Conservation (phyloP, 768 basidiomycete species). For the Lentinula lateritia region DNA sequence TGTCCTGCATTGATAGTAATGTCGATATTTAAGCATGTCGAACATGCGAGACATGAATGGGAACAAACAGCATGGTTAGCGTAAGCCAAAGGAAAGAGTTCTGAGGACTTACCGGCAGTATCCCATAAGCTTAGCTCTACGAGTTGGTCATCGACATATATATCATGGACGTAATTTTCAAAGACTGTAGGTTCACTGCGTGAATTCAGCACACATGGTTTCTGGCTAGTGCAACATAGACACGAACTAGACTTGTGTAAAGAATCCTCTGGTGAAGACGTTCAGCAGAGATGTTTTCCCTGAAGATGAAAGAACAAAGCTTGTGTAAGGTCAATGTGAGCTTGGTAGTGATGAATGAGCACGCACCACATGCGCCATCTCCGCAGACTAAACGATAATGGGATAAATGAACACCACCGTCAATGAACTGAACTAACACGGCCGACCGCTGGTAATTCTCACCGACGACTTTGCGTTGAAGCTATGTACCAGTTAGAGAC, state of each 20-base stretch:
- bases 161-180: constrained; percentile 93
- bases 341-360: constrained; percentile 8
- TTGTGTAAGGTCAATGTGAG: constrained; percentile 15
- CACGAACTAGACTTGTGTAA: constrained; percentile 88
- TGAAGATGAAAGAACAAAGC: constrained; percentile 20
- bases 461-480: constrained; percentile 38
- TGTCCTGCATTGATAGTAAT: constrained; percentile 51
- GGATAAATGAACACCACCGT: not conserved
- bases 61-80: constrained; percentile 21
- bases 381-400: constrained; percentile 75
- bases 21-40: not conserved
- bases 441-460: not conserved
- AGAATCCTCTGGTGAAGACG: constrained; percentile 87
- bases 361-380: constrained; percentile 89
- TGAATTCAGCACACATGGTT: not conserved
- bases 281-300: constrained; percentile 84
- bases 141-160: constrained; percentile 78
- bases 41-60: constrained; percentile 15
- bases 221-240: not conserved
- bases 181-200: constrained; percentile 89
- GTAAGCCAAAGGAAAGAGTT: constrained; percentile 6
- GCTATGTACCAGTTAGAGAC: constrained; percentile 19
- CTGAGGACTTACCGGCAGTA: constrained; percentile 71
- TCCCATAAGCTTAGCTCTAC: constrained; percentile 97
- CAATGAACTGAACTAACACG: not conserved